Conservation (phyloP, 192 early-diverging fungal species). For the Gaertneriomyces sp. region DNA sequence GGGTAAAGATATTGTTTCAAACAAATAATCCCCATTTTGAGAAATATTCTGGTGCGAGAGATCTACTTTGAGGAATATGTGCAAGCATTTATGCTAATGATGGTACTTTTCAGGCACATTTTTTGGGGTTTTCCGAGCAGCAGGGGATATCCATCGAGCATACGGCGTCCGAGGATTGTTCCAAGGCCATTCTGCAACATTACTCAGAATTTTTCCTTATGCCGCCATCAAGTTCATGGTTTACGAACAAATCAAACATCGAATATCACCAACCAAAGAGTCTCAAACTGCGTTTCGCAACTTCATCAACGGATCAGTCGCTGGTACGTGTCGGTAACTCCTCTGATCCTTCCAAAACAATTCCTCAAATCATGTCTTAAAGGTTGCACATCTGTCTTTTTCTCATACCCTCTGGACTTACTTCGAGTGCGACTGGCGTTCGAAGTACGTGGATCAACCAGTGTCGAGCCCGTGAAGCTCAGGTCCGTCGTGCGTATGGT, state of each 20-base stretch:
- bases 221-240: constrained; percentile 96
- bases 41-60: constrained; percentile 41
- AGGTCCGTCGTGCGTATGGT: constrained; percentile 51
- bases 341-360: neutral
- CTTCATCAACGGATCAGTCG: constrained; percentile 76
- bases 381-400: constrained; percentile 83
- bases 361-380: neutral
- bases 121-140: constrained; percentile 78
- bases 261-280: constrained; percentile 65
- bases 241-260: constrained; percentile 80
- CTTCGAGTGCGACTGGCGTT: constrained; percentile 92
- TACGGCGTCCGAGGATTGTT: constrained; percentile 80
- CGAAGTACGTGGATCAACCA: constrained; percentile 52
- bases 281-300: constrained; percentile 64
- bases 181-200: constrained; percentile 91
- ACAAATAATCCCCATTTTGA: constrained; percentile 48
- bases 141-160: constrained; percentile 63
- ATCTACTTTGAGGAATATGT: neutral
- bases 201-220: constrained; percentile 94
- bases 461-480: constrained; percentile 14
- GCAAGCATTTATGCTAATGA: neutral
- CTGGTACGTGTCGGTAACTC: constrained; percentile 34
- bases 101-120: constrained; percentile 59
- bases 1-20: constrained; percentile 59
- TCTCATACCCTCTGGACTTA: constrained; percentile 92